Percentiles rank a stretch among this genome's conserved stretches.
Conservation (phyloP, 2,329 filamentous ascomycete genomes). For the Paecilomyces niveus region DNA sequence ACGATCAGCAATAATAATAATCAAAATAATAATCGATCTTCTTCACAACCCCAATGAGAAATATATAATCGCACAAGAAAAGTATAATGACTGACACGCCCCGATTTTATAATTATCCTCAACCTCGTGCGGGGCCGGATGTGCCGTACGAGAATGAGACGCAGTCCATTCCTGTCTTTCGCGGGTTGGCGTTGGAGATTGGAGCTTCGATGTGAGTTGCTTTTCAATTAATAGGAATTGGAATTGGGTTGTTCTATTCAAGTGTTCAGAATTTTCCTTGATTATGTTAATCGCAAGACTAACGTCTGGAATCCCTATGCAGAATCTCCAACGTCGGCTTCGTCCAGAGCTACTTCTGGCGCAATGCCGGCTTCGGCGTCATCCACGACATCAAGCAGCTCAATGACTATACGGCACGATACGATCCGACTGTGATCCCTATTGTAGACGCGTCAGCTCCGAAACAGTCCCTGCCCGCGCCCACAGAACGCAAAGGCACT, state of each 20-base stretch:
- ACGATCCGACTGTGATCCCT: conserved; percentile 53
- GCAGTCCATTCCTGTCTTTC: conserved; percentile 62
- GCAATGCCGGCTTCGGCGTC: conserved; percentile 59
- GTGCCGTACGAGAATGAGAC: conserved; percentile 42
- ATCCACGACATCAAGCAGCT: conserved; percentile 51
- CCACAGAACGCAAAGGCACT: conserved; percentile 26
- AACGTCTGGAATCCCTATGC: not conserved
- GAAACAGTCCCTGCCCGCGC: conserved; percentile 10
- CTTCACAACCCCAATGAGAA: not conserved
- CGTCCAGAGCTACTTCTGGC: conserved; percentile 61
- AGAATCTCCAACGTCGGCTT: conserved; percentile 54
- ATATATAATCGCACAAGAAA: not conserved
- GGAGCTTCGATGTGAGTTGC: conserved; percentile 53
- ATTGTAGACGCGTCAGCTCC: conserved; percentile 11
- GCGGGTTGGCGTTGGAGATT: conserved; percentile 57
- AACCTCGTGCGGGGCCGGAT: conserved; percentile 29
- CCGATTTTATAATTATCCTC: conserved; percentile 31
- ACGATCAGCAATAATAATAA: not conserved
- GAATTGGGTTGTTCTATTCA: conserved; percentile 1
- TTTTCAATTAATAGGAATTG: not conserved
- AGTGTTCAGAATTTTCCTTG: conserved; percentile 3
- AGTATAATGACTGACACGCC: not conserved
- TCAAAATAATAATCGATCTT: not conserved
- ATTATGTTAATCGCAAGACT: not conserved
- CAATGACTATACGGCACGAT: conserved; percentile 46